Evolutionary conservation across 1,284 basidiomycete genomes (phyloP), one percentile per base, ranked within the genome.

Genomic region (Sanghuangporus weigelae): DNA sequence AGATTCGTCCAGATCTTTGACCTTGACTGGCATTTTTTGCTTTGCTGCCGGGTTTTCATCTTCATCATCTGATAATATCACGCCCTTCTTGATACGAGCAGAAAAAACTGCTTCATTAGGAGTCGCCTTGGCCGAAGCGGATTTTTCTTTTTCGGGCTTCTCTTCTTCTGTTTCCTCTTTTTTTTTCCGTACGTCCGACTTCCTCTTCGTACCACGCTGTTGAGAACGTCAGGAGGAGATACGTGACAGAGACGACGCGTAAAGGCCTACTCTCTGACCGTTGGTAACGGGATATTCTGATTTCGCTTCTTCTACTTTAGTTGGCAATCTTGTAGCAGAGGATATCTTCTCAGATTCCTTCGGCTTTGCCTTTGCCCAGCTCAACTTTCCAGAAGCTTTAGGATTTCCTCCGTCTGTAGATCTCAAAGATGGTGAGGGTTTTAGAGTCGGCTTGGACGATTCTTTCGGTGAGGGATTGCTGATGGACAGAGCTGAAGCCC

Each of bases 301-400:
- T 23, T 51, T 31, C 40, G 69, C 65, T 59, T 71, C 72, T 51
- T 69, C 63, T 14, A n/a, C 19, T 23, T 54, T 57, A 11, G 12
- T 46, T 14, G n/a, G 3, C 6, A 8, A 16, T n/a, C n/a, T 42
- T 8, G 31, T 12, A 42, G n/a, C 36, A 8, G 49, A n/a, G 7
- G 42, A 16, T 42, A 70, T 67, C 4, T 69, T 70, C 35, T 66
- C 66, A 14, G 57, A 57, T 51, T 74, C 74, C 67, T 84, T 84
- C 2, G 76, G 66, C 71, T 83, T 86, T n/a, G 83, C 80, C 68
- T 84, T 88, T 70, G 81, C 81, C 77, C 85, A 90, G 67, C 87
- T 81, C 6, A 87, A 75, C 68, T 82, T 86, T 1, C 85, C 85
- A 7, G 79, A 78, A 6, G 76, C 68, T 69, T 83, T 87, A 0